Conservation (phyloP, 345 rosid species). For the Tarenaya hassleriana region DNA sequence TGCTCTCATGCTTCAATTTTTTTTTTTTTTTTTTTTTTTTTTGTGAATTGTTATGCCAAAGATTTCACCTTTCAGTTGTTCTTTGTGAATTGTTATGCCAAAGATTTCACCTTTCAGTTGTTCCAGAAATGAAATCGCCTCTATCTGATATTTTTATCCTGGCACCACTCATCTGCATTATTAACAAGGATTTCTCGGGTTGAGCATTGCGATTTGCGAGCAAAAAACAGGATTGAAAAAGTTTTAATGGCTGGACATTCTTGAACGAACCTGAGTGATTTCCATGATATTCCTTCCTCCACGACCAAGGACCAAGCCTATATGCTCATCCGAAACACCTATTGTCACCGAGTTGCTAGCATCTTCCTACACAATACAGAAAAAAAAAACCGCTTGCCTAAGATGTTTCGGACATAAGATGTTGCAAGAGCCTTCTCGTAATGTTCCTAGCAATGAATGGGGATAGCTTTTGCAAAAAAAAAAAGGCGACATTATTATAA, state of each 20-base stretch:
- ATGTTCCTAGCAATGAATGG: too few species aligned
- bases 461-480: too few species aligned
- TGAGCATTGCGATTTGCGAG: conserved; percentile 8
- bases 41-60: too few species aligned
- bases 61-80: too few species aligned
- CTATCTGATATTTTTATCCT: conserved; percentile 88
- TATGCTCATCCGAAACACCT: conserved; percentile 87
- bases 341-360: conserved; percentile 58
- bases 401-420: too few species aligned
- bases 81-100: too few species aligned
- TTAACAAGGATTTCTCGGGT: conserved; percentile 6
- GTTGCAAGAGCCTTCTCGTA: too few species aligned
- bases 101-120: conserved; percentile 61
- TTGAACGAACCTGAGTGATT: conserved; percentile 80
- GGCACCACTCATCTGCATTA: conserved; percentile 92
- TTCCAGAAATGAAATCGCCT: conserved; percentile 95
- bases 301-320: conserved; percentile 95
- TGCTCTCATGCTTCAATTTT: too few species aligned
- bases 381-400: background rate
- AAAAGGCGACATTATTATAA: too few species aligned
- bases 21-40: too few species aligned
- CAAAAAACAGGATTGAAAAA: background rate
- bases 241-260: background rate
- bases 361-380: conserved; percentile 58
- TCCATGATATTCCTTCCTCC: conserved; percentile 96